These are phyloP conservation scores for Penicillium sclerotigenum DNA, from an alignment of 2,329 filamentous ascomycete genomes.

Conservation along the genomic window DNA sequence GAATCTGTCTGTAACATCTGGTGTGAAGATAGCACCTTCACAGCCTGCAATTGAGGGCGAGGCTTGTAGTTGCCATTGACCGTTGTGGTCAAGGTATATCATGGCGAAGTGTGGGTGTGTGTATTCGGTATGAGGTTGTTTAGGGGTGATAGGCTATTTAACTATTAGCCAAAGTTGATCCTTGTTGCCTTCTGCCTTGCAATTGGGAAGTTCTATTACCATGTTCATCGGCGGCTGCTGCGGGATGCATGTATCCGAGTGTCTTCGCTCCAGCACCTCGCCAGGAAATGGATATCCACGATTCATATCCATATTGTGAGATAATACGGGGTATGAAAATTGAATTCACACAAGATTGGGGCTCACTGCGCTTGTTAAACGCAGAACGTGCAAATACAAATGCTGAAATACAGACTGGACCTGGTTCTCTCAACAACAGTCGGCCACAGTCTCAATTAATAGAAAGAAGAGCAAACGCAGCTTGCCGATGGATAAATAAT, in stretches of 20 bases:
- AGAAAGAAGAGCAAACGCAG: not conserved
- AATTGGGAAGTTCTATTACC: conserved; percentile 9
- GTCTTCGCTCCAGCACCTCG: conserved; percentile 20
- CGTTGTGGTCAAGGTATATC: conserved; percentile 37
- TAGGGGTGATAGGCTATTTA: conserved; percentile 19
- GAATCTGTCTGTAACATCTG: conserved; percentile 36
- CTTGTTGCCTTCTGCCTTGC: not conserved
- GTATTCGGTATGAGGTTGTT: conserved; percentile 20
- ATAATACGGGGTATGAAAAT: not conserved
- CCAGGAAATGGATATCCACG: conserved; percentile 10
- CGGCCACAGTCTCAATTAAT: not conserved
- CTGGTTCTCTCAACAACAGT: not conserved
- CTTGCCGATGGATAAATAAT: conserved; percentile 10
- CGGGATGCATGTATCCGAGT: conserved; percentile 20
- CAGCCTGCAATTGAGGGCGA: conserved; percentile 35
- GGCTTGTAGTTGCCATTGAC: conserved; percentile 30
- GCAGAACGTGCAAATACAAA: not conserved
- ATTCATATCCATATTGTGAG: conserved; percentile 15
- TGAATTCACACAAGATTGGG: not conserved
- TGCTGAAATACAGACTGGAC: not conserved
- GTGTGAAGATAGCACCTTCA: conserved; percentile 34
- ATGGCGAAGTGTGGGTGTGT: conserved; percentile 38
- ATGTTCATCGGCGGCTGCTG: conserved; percentile 12
- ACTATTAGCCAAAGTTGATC: not conserved
- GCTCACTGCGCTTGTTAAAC: not conserved